Evolutionary conservation across 495 filamentous ascomycete species (phyloP).

Genomic region (Aspergillus nidulans): DNA sequence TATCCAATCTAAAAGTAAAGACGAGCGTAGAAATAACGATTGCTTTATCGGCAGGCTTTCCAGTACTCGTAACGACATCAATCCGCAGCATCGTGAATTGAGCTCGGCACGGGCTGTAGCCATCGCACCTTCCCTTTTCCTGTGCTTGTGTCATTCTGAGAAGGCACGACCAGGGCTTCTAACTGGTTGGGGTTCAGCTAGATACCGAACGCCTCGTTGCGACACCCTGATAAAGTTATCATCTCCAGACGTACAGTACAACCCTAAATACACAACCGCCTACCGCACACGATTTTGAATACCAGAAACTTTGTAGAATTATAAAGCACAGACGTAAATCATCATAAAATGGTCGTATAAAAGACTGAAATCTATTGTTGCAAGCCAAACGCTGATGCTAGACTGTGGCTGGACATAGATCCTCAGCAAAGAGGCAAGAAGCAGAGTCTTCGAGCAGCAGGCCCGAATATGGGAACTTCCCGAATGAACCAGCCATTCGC

Average conservation of each 20-base stretch:
- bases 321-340: conserved; percentile 2
- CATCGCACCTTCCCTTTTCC: not conserved
- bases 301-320: not conserved
- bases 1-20: not conserved
- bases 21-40: not conserved
- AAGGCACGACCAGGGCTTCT: not conserved
- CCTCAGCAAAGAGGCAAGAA: conserved; percentile 5
- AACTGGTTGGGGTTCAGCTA: not conserved
- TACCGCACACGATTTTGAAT: conserved; percentile 7
- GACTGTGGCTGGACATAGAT: conserved; percentile 3
- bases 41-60: not conserved
- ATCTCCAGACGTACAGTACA: too few relatives aligned
- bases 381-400: conserved; percentile 24
- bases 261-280: too few relatives aligned
- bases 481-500: conserved; percentile 5
- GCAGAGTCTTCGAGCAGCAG: conserved; percentile 16
- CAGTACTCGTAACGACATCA: not conserved
- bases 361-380: conserved; percentile 33
- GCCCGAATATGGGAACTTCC: conserved; percentile 5
- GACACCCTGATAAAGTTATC: too few relatives aligned
- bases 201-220: too few relatives aligned
- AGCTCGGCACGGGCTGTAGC: not conserved
- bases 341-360: conserved; percentile 10
- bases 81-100: not conserved
- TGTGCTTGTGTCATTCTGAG: not conserved